Conservation (phyloP, 805 yeast genomes). For the Lachancea lanzarotensis region DNA sequence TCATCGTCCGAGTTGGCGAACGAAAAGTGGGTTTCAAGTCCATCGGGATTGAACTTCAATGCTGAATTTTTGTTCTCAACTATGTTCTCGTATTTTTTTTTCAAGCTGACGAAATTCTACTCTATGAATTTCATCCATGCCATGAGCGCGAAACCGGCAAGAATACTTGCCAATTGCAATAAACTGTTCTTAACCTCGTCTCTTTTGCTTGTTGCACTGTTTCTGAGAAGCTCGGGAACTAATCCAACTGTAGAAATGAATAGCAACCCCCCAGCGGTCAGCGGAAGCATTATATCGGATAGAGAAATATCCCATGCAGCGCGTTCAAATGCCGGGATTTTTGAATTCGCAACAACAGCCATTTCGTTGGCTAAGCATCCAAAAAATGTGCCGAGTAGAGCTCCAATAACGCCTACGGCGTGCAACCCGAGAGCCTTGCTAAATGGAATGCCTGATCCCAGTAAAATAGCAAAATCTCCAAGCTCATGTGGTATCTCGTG, state of each 20-base stretch:
- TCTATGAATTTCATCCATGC: slow-evolving; percentile 21
- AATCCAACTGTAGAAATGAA: slow-evolving; percentile 70
- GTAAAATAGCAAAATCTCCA: slow-evolving; percentile 70
- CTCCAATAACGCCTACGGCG: slow-evolving; percentile 58
- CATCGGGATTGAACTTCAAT: no score
- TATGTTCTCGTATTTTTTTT: no score
- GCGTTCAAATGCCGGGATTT: background rate
- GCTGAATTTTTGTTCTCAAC: no score
- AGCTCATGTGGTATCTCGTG: slow-evolving; percentile 81
- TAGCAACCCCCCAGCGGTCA: slow-evolving; percentile 71
- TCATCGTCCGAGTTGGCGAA: no score
- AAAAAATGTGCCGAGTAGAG: slow-evolving; percentile 55
- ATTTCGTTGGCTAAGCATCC: slow-evolving; percentile 51
- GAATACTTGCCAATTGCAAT: slow-evolving; percentile 43
- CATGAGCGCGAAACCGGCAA: slow-evolving; percentile 55
- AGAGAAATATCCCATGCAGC: slow-evolving; percentile 22
- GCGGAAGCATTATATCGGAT: slow-evolving; percentile 51
- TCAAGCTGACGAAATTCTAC: background rate
- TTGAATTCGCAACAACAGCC: background rate
- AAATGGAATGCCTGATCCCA: slow-evolving; percentile 57
- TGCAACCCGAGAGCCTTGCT: slow-evolving; percentile 63
- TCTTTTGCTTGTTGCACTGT: slow-evolving; percentile 31
- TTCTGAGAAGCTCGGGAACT: slow-evolving; percentile 62
- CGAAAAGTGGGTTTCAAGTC: no score
- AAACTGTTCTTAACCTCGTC: slow-evolving; percentile 37